Evolutionary conservation across 306 rosid genomes (phyloP).

Genomic region (Psophocarpus tetragonolobus): DNA sequence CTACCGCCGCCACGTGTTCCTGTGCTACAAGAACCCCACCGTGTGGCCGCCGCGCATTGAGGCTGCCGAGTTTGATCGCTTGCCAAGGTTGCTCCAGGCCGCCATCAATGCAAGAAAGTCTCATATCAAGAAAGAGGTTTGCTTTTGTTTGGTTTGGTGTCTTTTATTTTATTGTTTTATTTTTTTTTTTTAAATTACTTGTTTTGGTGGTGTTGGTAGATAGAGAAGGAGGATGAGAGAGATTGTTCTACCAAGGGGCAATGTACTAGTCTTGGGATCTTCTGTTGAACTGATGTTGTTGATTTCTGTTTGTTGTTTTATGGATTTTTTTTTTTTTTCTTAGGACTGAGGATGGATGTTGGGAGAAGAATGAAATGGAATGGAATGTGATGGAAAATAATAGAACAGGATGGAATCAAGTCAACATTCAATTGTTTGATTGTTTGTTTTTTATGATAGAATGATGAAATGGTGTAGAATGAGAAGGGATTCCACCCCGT

Average conservation of each 20-base stretch:
- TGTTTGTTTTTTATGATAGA: background rate
- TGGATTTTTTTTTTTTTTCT: background rate
- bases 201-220: background rate
- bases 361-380: background rate
- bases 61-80: constrained; percentile 87
- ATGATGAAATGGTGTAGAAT: background rate
- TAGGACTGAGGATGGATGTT: background rate
- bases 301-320: background rate
- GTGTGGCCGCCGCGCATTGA: constrained; percentile 87
- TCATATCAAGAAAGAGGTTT: constrained; percentile 69
- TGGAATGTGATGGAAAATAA: background rate
- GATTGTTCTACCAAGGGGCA: background rate
- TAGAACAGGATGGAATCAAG: background rate
- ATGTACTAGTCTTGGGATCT: background rate
- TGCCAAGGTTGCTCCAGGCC: constrained; percentile 77
- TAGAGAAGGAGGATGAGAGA: background rate
- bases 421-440: background rate
- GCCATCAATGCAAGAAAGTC: constrained; percentile 65
- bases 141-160: background rate
- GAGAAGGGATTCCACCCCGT: background rate
- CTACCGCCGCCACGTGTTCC: constrained; percentile 64
- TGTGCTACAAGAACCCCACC: constrained; percentile 75
- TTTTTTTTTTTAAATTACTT: background rate
- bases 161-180: background rate
- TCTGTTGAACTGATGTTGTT: background rate